Evolutionary conservation across 1,139 yeast species (phyloP), one percentile per base, ranked within the genome.

Genomic region (Pneumocystis jirovecii): DNA sequence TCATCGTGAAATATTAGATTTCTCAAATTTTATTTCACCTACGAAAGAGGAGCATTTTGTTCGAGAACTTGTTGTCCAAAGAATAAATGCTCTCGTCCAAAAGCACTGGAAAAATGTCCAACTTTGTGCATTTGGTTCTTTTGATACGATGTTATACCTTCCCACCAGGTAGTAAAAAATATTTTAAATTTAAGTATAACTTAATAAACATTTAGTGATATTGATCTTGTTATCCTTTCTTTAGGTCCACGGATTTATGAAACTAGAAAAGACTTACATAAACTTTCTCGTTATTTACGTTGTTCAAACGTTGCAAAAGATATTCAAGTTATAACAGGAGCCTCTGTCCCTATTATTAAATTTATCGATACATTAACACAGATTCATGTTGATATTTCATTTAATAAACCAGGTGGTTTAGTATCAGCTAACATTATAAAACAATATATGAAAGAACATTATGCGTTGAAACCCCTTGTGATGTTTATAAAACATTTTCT

Each of bases 301-400:
- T 79, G 81, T 56, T 78, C 81, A 65, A 81, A 81, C 10, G 75
- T 89, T 56, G 96, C 95, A 3, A 80, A 81, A 62, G 82, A 84
- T 64, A 86, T 91, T 44, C 95, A 89, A 72, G 96, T 93, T 7
- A 87, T 95, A 65, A 90, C 96, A 1, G 85, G 85, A 69, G 96
- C 98, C 1, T 85, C 93, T 69, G 98, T 95, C 10, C 99, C 99
- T 0, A 93, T 95, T 70, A 88, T 95, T 74, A 95, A 95, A 75
- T 89, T 91, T 75, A 85, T 87, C 12, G 98, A 93, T 70, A 84
- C 86, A 0, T 72, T 74, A 19, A 83, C 93, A 2, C 81, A 82
- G 35, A 83, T 91, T 60, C 91, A 89, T 70, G 85, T 95, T 56
- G 99, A 95, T 76, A 81, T 95, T 7, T 91, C 97, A 0, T 93